Conservation (phyloP, 441 rosid genomes). For the Mallotus repandus region DNA sequence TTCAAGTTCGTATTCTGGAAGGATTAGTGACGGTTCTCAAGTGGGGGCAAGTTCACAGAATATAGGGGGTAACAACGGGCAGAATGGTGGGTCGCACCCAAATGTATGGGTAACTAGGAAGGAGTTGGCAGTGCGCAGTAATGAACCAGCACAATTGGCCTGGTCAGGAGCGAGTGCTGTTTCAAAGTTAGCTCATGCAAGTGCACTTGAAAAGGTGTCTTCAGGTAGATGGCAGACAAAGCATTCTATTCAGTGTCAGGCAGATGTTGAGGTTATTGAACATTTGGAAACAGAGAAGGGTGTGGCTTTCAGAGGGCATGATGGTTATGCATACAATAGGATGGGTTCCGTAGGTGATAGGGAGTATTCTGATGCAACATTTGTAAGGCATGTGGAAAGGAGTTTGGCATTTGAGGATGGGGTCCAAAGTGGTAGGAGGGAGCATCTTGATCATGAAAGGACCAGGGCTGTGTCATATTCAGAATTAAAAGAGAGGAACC, state of each 20-base stretch:
- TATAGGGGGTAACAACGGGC: slow-evolving; percentile 35
- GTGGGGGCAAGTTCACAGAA: slow-evolving; percentile 27
- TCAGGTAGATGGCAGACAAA: slow-evolving; percentile 82
- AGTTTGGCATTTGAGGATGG: slow-evolving; percentile 36
- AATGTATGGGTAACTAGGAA: slow-evolving; percentile 66
- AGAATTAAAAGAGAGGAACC: slow-evolving; percentile 47
- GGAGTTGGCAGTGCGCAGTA: slow-evolving; percentile 38
- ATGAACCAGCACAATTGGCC: slow-evolving; percentile 46
- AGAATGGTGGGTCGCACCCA: slow-evolving; percentile 38
- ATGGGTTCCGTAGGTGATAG: slow-evolving; percentile 35
- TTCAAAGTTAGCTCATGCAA: slow-evolving; percentile 65
- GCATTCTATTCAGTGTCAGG: slow-evolving; percentile 39
- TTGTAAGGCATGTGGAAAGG: slow-evolving; percentile 41
- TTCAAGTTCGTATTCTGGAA: slow-evolving; percentile 38
- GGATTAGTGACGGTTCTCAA: slow-evolving; percentile 36
- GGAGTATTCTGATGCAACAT: slow-evolving; percentile 33
- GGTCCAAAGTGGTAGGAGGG: slow-evolving; percentile 39
- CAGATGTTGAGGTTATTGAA: slow-evolving; percentile 49
- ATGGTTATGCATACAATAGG: slow-evolving; percentile 28
- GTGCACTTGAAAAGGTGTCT: slow-evolving; percentile 74
- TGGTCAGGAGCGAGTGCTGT: slow-evolving; percentile 48
- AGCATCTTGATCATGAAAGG: slow-evolving; percentile 40
- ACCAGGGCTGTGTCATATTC: slow-evolving; percentile 28
- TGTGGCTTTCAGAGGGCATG: slow-evolving; percentile 30
- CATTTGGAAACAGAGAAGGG: slow-evolving; percentile 42